Base-by-base conservation (phyloP, 169 alveolate genomes). In the Eimeria acervulina region DNA sequence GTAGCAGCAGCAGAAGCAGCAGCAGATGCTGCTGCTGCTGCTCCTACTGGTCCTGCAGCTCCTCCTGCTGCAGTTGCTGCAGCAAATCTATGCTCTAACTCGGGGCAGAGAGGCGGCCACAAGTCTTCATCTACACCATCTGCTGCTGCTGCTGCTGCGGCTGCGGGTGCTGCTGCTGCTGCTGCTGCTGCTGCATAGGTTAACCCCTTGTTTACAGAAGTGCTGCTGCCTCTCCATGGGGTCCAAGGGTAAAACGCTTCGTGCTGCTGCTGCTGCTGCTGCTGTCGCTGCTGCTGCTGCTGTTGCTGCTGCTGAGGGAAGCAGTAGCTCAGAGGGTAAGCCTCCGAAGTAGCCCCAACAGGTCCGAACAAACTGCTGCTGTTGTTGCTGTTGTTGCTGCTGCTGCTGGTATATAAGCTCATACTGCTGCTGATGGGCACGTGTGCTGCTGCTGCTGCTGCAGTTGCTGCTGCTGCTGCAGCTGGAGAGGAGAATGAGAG, bases 211-310 rank as follows among this genome's bases (percentile, higher is more conserved):
- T 28, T 36, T 2, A 78, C 31, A 36, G 55, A 28, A 42, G 28
- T 42, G 88, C 88, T 78, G 61, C 88, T 78, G 88, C 61, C 88
- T 8, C 19, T 52, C 61, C 88, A 38, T 6, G 63, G 36, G 13
- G 38, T 36, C 63, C 23, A 72, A 19, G 15, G 44, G 44, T 4
- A 47, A 12, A 7, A 15, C 15, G 76, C 10, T 66, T 38, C 84
- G 55, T 47, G 55, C 55, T 47, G 55, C 55, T 47, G 55, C 55
- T 12, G 55, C 55, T 47, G 55, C 55, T 47, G 44, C 19, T 36
- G 83, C 83, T 72, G 83, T 36, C 28, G 83, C 83, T n/a, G 83
- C 83, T 31, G 51, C 83, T 26, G 83, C 83, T 72, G 33, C 21
- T 72, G 83, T 19, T 7, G 23, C 83, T 72, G 83, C 83, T 26